Base-by-base conservation (phyloP, 352 stramenopile genomes). In the Blastocystis sp. region DNA sequence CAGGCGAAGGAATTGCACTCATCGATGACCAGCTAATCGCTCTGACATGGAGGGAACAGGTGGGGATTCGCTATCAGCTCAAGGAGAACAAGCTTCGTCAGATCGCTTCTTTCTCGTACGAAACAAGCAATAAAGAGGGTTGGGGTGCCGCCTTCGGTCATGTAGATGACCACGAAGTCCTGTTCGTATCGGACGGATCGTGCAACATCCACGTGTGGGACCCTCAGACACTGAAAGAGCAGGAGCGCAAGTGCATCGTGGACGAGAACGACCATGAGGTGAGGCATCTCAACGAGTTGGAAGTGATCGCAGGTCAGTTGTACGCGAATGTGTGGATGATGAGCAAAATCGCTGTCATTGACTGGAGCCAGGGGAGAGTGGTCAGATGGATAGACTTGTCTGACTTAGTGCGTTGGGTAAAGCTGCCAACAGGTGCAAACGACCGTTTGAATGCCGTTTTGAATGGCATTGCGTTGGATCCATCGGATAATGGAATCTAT, bases 381-480 rank as follows among this genome's bases (percentile, higher is more conserved):
- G 26, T 39, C 4, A 29, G 43, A 23, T 80, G 50, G 50, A 62
- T 80, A 43, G 70, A 80, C 64, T 41, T 80, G 26, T 80, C 50
- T 7, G 53, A 62, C 39, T 47, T 80, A 26, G 0, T 41, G 8
- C 20, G 37, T n/a, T 47, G 53, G 23, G 45, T 62, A 18, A 80
- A 80, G 70, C 11, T 80, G 39, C 70, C 70, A 29, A 26, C 2
- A 7, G 20, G n/a, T 20, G n/a, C 20, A 41, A 61, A 13, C 64
- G 26, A 15, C 7, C 45, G 50, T 64, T 45, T 34, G 18, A 63
- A 80, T 39, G 70, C 70, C 20, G 70, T 80, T 15, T 39, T 80
- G 55, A 80, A 80, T 62, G 70, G 70, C n/a, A 80, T 80, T 39
- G 70, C 70, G 18, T 80, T 26, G 9, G 50, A 80, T n/a, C 34